A percentile compares a stretch with the other conserved stretches of the same genome.
These are phyloP conservation scores for Papilionanthe hybrid DNA, from an alignment of 116 monocot species.

Conservation along the genomic window DNA sequence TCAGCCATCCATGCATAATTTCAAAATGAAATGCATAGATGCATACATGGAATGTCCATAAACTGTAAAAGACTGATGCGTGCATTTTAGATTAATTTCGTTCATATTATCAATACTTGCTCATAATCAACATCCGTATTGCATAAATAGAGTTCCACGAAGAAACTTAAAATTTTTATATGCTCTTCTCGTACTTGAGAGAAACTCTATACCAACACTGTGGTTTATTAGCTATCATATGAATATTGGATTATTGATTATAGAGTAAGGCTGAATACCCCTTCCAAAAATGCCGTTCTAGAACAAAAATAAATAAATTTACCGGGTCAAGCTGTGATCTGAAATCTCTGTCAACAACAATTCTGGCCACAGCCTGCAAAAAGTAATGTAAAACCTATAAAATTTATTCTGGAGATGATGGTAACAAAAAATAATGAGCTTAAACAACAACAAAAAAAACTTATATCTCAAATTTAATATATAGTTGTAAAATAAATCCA, in stretches of 20 bases:
- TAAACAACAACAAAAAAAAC: neutral
- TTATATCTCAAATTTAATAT: neutral
- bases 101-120: neutral
- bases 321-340: slow-evolving; percentile 77
- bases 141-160: neutral
- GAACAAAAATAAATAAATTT: slow-evolving; percentile 12
- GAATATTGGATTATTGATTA: neutral
- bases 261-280: neutral
- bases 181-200: neutral
- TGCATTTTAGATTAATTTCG: neutral
- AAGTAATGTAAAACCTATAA: slow-evolving; percentile 1
- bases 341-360: slow-evolving; percentile 69
- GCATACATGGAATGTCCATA: neutral
- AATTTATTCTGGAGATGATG: neutral
- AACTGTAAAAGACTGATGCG: neutral
- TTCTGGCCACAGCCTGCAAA: slow-evolving; percentile 75
- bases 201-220: neutral
- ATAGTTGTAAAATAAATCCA: neutral
- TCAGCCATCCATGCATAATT: neutral
- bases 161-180: neutral
- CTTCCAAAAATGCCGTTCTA: neutral
- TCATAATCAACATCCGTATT: neutral
- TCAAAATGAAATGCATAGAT: neutral
- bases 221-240: neutral
- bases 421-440: neutral